Conservation (phyloP, 2,329 filamentous ascomycete genomes). For the Nemania abortiva region DNA sequence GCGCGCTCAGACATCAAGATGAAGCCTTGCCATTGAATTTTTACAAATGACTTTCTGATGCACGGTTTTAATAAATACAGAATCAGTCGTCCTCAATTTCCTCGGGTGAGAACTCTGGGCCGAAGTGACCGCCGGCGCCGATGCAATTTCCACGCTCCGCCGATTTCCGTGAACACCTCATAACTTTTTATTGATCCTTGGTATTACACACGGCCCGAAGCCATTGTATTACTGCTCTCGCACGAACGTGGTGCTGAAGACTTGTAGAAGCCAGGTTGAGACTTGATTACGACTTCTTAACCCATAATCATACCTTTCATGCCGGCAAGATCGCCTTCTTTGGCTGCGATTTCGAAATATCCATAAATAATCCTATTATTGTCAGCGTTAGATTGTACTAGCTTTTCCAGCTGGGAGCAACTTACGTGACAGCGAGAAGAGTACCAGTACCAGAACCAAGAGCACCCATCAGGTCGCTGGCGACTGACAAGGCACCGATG, state of each 20-base stretch:
- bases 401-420: conserved; percentile 48
- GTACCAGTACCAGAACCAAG: conserved; percentile 98
- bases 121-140: conserved; percentile 43
- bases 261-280: conserved; percentile 24
- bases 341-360: conserved; percentile 99
- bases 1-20: neutral
- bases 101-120: conserved; percentile 30
- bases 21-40: conserved; percentile 27
- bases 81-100: conserved; percentile 21
- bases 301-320: conserved; percentile 81
- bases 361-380: conserved; percentile 92
- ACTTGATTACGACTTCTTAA: conserved; percentile 54
- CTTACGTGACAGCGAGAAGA: conserved; percentile 96
- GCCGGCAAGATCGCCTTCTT: conserved; percentile 93
- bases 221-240: conserved; percentile 43
- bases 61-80: conserved; percentile 37
- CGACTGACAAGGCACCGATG: conserved; percentile 96
- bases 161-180: conserved; percentile 45
- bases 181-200: conserved; percentile 47
- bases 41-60: conserved; percentile 31
- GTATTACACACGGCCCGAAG: conserved; percentile 47
- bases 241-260: conserved; percentile 38
- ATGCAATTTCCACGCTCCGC: conserved; percentile 48
- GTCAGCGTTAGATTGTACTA: conserved; percentile 47
- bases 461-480: conserved; percentile 94